Base-by-base conservation (phyloP, 1,284 basidiomycete genomes). In the Fistulina hepatica region DNA sequence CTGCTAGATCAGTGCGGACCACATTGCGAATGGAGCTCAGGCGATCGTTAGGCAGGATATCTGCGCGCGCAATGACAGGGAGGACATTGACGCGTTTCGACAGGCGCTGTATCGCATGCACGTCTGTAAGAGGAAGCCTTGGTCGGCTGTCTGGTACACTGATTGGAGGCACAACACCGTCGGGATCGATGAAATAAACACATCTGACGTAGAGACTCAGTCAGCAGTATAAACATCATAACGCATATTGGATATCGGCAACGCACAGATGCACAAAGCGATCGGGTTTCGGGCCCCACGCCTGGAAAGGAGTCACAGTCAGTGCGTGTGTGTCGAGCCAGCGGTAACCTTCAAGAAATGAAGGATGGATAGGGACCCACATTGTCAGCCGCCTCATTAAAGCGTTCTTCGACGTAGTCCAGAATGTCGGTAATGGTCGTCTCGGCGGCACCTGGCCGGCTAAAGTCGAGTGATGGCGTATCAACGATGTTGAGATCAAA, bases 11-110 rank as follows among this genome's bases (percentile, higher is more conserved):
- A 49, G 74, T 62, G 48, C 81, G 72, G 50, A 89, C 69, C 43
- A 81, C 84, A 50, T 76, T 59, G 58, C 86, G 85, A 56, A 88
- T 71, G 40, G 73, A 72, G 32, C 72, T 70, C 37, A 89, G 69
- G 42, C 81, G 75, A 52, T 95, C 91, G 57, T 92, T 92, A 36
- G 90, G 90, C 51, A 97, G 71, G 39, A 81, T 80, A 63, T 97
- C 93, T 32, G 89, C 81, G 52, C 90, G 82, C 46, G 91, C 86
- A 50, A 97, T 83, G 51, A 97, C 88, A 40, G 93, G 92, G 47
- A 97, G 83, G 40, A 97, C 78, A 63, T 97, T 97, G 61, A 95
- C 91, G 53, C 90, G 82, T 49, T 78, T 74, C 55, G 91, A 92
- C 47, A 97, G 69, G 35, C 84, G 74, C 50, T 84, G 77, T 65